These are phyloP conservation scores for Sugiyamaella floridensis DNA, from an alignment of 805 yeast species.

Conservation along the genomic window DNA sequence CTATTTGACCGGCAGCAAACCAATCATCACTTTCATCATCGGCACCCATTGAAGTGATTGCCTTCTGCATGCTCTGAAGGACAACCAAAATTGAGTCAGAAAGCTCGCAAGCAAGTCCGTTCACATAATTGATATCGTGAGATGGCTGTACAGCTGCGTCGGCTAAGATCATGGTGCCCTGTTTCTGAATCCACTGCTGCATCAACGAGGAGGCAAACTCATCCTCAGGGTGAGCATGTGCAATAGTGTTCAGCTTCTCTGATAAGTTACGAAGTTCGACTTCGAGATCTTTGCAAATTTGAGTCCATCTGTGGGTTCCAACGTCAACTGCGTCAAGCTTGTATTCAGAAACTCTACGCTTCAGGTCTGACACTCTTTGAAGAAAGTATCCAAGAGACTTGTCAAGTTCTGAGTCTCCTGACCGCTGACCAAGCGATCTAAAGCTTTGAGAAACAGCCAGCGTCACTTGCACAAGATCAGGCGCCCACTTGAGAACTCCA, in stretches of 20 bases:
- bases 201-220: background rate
- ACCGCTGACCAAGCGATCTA: background rate
- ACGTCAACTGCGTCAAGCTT: background rate
- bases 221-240: background rate
- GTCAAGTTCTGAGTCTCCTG: background rate
- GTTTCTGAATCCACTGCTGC: background rate
- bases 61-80: conserved; percentile 45
- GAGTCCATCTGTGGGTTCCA: background rate
- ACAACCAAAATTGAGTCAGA: conserved; percentile 57
- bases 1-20: conserved; percentile 47
- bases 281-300: background rate
- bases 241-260: background rate
- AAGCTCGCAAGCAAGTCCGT: conserved; percentile 21
- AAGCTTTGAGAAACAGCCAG: background rate
- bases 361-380: background rate
- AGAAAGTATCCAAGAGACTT: background rate
- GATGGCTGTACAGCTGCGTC: background rate
- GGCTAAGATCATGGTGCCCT: background rate
- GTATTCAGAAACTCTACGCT: background rate
- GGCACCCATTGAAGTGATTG: conserved; percentile 31
- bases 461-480: background rate
- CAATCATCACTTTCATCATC: conserved; percentile 58
- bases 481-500: background rate
- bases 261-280: background rate
- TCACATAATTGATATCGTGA: background rate